phyloP scores from a whole-genome alignment of 2,329 filamentous ascomycete species.

The Colletotrichum sp. region DNA sequence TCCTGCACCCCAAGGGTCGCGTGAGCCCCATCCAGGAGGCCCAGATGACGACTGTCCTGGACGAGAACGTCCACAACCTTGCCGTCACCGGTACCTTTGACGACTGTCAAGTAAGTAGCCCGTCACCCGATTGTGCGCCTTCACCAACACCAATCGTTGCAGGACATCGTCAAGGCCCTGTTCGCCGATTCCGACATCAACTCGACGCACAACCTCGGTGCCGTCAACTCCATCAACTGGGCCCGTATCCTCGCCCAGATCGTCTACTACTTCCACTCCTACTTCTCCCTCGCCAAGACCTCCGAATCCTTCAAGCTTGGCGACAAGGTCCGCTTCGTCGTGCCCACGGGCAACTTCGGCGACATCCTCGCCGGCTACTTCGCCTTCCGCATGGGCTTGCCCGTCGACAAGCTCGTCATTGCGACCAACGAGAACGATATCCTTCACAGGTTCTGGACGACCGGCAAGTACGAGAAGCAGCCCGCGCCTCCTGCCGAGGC shows the following conservation, averaged over 20 bases:
- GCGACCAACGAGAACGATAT: constrained; percentile 99
- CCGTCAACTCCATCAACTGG: constrained; percentile 98
- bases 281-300: constrained; percentile 77
- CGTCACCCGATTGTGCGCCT: not conserved
- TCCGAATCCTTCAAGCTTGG: constrained; percentile 64
- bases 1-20: constrained; percentile 89
- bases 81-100: constrained; percentile 92
- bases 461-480: constrained; percentile 88
- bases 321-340: constrained; percentile 81
- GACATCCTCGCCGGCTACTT: constrained; percentile 95
- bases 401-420: constrained; percentile 85
- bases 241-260: constrained; percentile 95
- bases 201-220: constrained; percentile 80
- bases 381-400: constrained; percentile 87
- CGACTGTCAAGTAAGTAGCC: constrained; percentile 80
- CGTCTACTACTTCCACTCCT: constrained; percentile 95
- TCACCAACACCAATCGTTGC: not conserved
- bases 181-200: constrained; percentile 89
- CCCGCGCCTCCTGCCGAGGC: constrained; percentile 62
- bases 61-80: constrained; percentile 91
- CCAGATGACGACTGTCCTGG: constrained; percentile 95
- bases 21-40: constrained; percentile 92
- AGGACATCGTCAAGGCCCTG: constrained; percentile 92
- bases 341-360: constrained; percentile 96
- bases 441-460: constrained; percentile 92